Evolutionary conservation across 2,329 filamentous ascomycete species (phyloP).

Genomic region (Fusarium robinianum): DNA sequence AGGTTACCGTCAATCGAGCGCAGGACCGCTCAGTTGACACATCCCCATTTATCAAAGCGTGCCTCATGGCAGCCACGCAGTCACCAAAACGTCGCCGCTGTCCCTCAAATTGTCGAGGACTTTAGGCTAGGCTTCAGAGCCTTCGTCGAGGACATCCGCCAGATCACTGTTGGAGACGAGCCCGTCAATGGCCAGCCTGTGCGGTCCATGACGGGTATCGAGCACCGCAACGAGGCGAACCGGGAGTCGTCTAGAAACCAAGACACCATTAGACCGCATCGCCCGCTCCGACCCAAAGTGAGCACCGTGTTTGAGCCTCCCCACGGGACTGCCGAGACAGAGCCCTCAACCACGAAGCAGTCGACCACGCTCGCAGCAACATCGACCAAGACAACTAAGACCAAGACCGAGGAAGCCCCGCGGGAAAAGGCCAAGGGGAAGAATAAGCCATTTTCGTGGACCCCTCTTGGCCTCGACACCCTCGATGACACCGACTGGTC

Average conservation of each 20-base stretch:
- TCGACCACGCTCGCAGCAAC: too few species aligned
- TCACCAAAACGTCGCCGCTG: constrained; percentile 48
- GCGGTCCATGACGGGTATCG: constrained; percentile 29
- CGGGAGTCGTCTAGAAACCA: constrained; percentile 41
- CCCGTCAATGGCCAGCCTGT: constrained; percentile 62
- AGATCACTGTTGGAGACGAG: constrained; percentile 95
- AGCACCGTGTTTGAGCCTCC: constrained; percentile 48
- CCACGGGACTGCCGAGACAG: constrained; percentile 27
- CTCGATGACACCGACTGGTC: constrained; percentile 67
- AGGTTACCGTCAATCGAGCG: constrained; percentile 39
- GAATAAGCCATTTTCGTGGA: constrained; percentile 64
- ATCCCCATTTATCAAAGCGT: constrained; percentile 55
- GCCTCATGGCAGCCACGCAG: constrained; percentile 63
- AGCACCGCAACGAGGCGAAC: constrained; percentile 25
- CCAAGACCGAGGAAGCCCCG: constrained; percentile 34
- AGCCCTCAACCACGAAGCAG: constrained; percentile 9
- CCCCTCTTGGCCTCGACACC: constrained; percentile 59
- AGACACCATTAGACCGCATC: constrained; percentile 53
- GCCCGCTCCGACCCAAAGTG: constrained; percentile 48
- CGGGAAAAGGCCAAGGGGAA: constrained; percentile 47
- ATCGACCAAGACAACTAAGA: constrained; percentile 41
- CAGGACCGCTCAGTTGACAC: constrained; percentile 43
- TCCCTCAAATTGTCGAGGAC: constrained; percentile 85
- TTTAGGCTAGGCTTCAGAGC: constrained; percentile 89
- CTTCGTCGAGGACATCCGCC: constrained; percentile 92